Evolutionary conservation across 1,284 basidiomycete species (phyloP), one percentile per base, ranked within the genome.

Genomic region (Sphaerobolus stellatus): DNA sequence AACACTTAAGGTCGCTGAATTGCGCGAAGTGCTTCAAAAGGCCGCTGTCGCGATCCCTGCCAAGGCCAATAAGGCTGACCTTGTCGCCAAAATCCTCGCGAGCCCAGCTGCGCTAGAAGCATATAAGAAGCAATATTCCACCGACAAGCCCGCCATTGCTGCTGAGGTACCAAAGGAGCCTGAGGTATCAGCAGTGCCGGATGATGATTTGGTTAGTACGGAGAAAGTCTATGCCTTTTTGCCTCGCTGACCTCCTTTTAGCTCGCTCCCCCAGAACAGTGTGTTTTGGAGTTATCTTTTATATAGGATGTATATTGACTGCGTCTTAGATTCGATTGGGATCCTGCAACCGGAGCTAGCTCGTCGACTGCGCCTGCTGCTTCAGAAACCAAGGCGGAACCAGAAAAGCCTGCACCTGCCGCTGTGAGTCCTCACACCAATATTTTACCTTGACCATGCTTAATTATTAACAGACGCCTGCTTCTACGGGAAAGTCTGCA

Each of bases 1-100:
- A 71, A 68, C 81, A 2, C 81, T 88, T 73, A 88, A 86, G 69
- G 86, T 89, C 66, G 76, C 78, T 31, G 86, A 88, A 59, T 82
- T 89, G 68, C 84, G 76, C 63, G 76, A 80, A 52, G 77, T 88
- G 60, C 79, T 88, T 61, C 50, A 75, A 48, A 75, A 75, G 46
- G 84, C 83, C 28, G 59, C 66, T 38, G 70, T 81, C 50, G 33
- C 77, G 11, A 66, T 76, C 43, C 76, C 79, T 1, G 72, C 78
- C 62, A 85, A 81, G 61, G 76, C 79, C 5, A 86, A 79, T 66
- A 90, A 88, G 68, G 68, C 72, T 1, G 86, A 88, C 62, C 82
- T 90, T 63, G 78, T 88, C 58, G 67, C 79, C 33, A 80, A 78
- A 60, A 82, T 89, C 54, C 66, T 81, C 40, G 79, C 76, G 25